Base-by-base conservation (phyloP, 768 basidiomycete genomes). In the Suillus paluster region DNA sequence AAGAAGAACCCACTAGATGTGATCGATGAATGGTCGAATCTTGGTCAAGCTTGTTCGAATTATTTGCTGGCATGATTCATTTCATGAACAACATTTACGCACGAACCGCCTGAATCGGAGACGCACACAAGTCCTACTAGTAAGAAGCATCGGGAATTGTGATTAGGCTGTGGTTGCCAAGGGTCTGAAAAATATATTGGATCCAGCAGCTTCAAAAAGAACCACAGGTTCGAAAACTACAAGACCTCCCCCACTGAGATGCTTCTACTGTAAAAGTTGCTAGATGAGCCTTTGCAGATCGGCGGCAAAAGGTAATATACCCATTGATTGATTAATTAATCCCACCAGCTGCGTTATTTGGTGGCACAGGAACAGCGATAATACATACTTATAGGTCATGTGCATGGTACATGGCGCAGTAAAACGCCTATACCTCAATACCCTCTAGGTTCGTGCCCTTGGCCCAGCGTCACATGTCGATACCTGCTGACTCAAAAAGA, bases 391-490 rank as follows among this genome's bases (percentile, higher is more conserved):
- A 23, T 14, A 23, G 45, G 21, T 11, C 23, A 48, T 25, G 4
- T 48, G 46, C 45, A 23, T 12, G 3, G 9, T n/a, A n/a, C n/a
- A 23, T 45, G 12, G 36, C 36, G 10, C 45, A 45, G 30, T 33
- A 33, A 27, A 15, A 54, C 8, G 19, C 34, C 73, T 77, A 94
- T 21, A 94, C 82, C 73, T 93, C 91, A 61, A 94, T 92, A 11
- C 88, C 91, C 74, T 95, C 92, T 61, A 93, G 70, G 73, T 91
- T 94, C 10, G 91, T 95, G 38, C 92, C 92, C 92, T 94, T 66
- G 11, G 17, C 57, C 15, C 25, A 39, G 23, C 19, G 61, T 21
- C 63, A 64, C 48, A 54, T 12, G 19, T 36, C 27, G 23, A 57
- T n/a, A 25, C n/a, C 30, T 6, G 21, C 34, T 34, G 33, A 45